Conservation (phyloP, 108 stramenopile species). For the Skeletonema menzelii region DNA sequence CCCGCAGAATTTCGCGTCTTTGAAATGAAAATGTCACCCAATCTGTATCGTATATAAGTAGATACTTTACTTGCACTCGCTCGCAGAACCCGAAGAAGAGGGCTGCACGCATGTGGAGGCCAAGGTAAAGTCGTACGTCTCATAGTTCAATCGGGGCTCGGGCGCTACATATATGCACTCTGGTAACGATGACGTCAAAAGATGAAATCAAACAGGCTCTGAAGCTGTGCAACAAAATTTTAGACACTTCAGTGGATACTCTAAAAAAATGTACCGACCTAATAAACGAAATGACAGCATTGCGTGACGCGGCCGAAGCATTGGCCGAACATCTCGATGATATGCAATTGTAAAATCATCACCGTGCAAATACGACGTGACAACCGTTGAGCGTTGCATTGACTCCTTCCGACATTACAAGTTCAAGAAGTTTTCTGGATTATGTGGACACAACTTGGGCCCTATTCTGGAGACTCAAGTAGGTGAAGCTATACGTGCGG, state of each 20-base stretch:
- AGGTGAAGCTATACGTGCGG: background rate
- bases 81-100: too few relatives aligned
- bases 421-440: background rate
- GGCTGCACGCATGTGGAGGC: too few relatives aligned
- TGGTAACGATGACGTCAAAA: slow-evolving; percentile 49
- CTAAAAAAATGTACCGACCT: background rate
- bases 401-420: background rate
- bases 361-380: background rate
- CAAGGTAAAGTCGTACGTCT: too few relatives aligned
- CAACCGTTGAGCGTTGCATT: background rate
- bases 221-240: background rate
- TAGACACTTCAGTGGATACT: background rate
- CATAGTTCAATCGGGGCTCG: too few relatives aligned
- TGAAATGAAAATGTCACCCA: too few relatives aligned
- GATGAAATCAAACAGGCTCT: slow-evolving; percentile 23
- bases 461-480: background rate
- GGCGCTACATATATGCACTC: too few relatives aligned
- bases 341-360: background rate
- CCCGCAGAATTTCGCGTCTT: too few relatives aligned
- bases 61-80: too few relatives aligned
- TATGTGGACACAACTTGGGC: background rate
- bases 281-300: background rate
- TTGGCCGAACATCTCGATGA: background rate
- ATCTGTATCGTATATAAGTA: too few relatives aligned
- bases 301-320: background rate